Evolutionary conservation across 2,329 filamentous ascomycete species (phyloP).

Genomic region (Fusarium sp.): DNA sequence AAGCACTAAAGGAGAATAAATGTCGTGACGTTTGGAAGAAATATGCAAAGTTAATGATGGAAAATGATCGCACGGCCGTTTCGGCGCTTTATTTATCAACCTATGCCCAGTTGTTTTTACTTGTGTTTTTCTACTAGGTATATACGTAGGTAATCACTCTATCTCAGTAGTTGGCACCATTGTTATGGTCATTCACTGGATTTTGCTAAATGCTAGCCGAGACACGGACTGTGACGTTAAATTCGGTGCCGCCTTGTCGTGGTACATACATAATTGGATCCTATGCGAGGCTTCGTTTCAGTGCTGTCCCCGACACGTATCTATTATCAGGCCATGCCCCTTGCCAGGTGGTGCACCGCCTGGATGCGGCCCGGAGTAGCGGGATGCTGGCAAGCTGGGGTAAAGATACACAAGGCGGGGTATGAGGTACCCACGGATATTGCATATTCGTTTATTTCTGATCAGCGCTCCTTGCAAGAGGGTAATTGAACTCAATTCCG

Average conservation of each 20-base stretch:
- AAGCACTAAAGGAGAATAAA: conserved; percentile 47
- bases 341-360: neutral
- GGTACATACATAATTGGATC: neutral
- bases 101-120: neutral
- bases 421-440: neutral
- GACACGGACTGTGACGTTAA: neutral
- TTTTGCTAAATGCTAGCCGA: neutral
- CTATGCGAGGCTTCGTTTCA: neutral
- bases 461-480: neutral
- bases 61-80: conserved; percentile 21
- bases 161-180: neutral
- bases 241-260: neutral
- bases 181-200: neutral
- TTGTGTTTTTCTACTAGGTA: neutral
- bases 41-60: conserved; percentile 18
- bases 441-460: neutral
- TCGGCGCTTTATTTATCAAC: neutral
- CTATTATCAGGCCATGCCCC: neutral
- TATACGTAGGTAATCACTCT: neutral
- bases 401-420: neutral
- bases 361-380: neutral
- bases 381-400: neutral
- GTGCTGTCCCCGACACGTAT: neutral
- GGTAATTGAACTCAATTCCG: neutral
- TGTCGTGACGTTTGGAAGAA: neutral